A percentile compares a stretch with the other conserved stretches of the same genome.
phyloP scores from a whole-genome alignment of 2,329 filamentous ascomycete genomes.

The Monosporascus sp. region DNA sequence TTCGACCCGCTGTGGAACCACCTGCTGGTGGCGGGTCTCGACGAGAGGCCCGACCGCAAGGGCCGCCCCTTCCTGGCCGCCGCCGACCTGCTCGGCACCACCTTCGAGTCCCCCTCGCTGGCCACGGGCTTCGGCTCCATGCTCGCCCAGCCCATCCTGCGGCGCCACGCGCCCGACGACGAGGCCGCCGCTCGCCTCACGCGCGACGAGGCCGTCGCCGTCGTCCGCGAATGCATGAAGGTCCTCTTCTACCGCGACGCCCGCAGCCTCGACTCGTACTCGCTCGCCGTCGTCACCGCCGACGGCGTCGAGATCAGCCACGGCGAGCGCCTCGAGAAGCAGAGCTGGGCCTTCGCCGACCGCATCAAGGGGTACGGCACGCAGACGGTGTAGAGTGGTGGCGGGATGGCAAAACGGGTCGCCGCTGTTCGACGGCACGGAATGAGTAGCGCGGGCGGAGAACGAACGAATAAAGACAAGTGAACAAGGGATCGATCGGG shows the following conservation, averaged over 20 bases:
- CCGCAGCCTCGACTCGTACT: slow-evolving; percentile 85
- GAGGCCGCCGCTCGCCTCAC: slow-evolving; percentile 65
- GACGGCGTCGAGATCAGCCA: slow-evolving; percentile 83
- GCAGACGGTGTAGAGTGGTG: slow-evolving; percentile 54
- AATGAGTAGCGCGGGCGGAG: no score
- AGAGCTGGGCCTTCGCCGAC: slow-evolving; percentile 98
- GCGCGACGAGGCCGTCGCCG: slow-evolving; percentile 71
- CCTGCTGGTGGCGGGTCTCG: slow-evolving; percentile 83
- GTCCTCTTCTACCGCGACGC: slow-evolving; percentile 97
- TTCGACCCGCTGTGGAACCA: slow-evolving; percentile 99
- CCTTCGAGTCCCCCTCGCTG: slow-evolving; percentile 80
- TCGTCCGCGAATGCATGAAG: slow-evolving; percentile 94
- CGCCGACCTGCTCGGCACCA: slow-evolving; percentile 88
- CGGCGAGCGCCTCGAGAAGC: slow-evolving; percentile 81
- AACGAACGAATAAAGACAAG: no score
- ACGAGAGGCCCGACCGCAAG: slow-evolving; percentile 72
- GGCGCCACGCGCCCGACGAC: slow-evolving; percentile 79
- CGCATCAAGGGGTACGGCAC: slow-evolving; percentile 92
- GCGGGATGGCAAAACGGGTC: background rate
- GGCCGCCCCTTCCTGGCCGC: slow-evolving; percentile 83
- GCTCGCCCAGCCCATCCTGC: slow-evolving; percentile 87
- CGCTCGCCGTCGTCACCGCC: slow-evolving; percentile 82
- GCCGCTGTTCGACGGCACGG: no score
- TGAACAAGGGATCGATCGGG: no score
- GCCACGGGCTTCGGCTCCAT: slow-evolving; percentile 93